Base-by-base conservation (phyloP, 805 yeast species). In the Ogataea ramenticola region DNA sequence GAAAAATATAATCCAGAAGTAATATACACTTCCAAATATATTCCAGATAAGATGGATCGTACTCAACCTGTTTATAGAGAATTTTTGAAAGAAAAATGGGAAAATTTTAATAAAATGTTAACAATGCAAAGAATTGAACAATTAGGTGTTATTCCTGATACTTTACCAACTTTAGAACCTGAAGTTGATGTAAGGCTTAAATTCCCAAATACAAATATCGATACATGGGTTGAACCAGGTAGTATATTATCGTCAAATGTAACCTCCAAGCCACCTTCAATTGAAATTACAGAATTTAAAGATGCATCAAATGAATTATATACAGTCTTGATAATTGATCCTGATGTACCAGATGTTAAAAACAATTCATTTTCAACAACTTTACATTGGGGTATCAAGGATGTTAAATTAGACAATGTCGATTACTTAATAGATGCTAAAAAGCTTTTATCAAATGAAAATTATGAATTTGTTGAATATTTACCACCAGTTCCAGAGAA, bases 91-190 rank as follows among this genome's bases (percentile, higher is more conserved):
- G 66, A 81, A 48, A 76, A 82, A 50, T 91, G 97, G 97, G 76
- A 79, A 59, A 54, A 63, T 14, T 71, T 80, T 49, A 81, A 77
- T 37, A 77, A 79, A 63, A 84, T 88, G 86, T 59, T 87, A 42
- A 69, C 82, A 43, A 87, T 93, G 93, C 97, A 93, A 68, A 80
- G 98, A 68, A 65, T 93, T 43, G 99, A 93, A 66, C 80, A 84
- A 45, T 67, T 88, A 52, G 75, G 75, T 36, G 87, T 87, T 36
- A 86, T 93, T 46, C 99, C 99, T 15, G 99, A 93, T 60, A 90
- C 98, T 3, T 60, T 93, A 62, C 93, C 97, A 24, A 89, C 97
- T 2, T 64, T 93, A 45, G 81, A 75, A 10, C 98, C 98, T 17
- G 67, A 72, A 49, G 91, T 78, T 16, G 88, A 85, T 42, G 86